Base-by-base conservation (phyloP, 108 stramenopile genomes). In the Nitzschia inconspicua region DNA sequence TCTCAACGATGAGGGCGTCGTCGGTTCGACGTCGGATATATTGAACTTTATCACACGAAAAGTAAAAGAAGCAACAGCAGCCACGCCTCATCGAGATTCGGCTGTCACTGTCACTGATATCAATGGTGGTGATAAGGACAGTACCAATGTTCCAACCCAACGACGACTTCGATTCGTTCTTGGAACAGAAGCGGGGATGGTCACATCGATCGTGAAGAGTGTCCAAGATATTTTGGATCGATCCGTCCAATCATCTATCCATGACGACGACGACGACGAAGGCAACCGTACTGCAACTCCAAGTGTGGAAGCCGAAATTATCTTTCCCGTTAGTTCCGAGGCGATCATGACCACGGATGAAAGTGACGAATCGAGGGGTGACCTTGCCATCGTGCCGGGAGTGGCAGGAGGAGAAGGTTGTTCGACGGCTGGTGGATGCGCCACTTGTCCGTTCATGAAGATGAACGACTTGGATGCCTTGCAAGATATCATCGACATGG, bases 381-480 rank as follows among this genome's bases (percentile, higher is more conserved):
- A 37, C 44, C 49, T 94, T 71, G 60, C 72, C 24, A 67, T 96
- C 22, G 93, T 95, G 2, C 95, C 96, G 7, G 96, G 96, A 10
- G 95, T 89, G 4, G 63, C 76, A 28, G 95, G 94, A 5, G 94
- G 93, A 39, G 96, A 97, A 71, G 96, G 95, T 11, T 97, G 96
- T 76, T 82, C 83, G 18, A 96, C 96, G 39, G 92, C 94, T 5
- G 96, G 96, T 44, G 96, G 96, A 19, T 97, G 96, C 65, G 96
- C 96, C 4, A 97, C 96, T 23, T 97, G 96, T 64, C 96, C 96
- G 0, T 97, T 91, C 58, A 97, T 97, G 96, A 97, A 97, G 75
- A 96, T 96, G 95, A 97, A 97, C 68, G 89, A 93, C 63, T 56
- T 97, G 27, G 94, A 97, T 65, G 84, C 91, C 3, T 65, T 97